These are phyloP conservation scores for Podosphaera xanthii DNA, from an alignment of 2,329 filamentous ascomycete genomes.

Conservation along the genomic window DNA sequence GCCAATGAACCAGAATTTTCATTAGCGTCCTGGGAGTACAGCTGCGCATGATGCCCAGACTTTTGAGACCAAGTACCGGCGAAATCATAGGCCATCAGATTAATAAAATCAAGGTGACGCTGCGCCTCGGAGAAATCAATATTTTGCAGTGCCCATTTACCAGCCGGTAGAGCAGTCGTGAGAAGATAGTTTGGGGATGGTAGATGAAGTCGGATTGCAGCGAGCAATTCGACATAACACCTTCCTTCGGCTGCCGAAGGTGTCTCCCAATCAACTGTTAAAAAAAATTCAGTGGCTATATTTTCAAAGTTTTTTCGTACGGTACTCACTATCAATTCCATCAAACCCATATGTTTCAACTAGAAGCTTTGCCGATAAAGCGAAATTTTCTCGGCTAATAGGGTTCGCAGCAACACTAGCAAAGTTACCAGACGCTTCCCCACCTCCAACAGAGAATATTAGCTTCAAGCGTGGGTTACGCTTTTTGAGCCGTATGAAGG, in stretches of 20 bases:
- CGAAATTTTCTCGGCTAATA: constrained; percentile 43
- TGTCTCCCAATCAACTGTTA: constrained; percentile 58
- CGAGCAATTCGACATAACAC: constrained; percentile 47
- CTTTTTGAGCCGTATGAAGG: constrained; percentile 49
- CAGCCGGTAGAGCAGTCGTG: constrained; percentile 49
- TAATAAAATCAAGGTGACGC: constrained; percentile 49
- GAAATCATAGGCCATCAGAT: constrained; percentile 65
- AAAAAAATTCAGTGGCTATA: not conserved
- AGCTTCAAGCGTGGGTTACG: constrained; percentile 48
- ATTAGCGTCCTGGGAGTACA: constrained; percentile 34
- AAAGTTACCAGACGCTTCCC: constrained; percentile 40
- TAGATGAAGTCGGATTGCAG: constrained; percentile 41
- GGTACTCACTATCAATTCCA: constrained; percentile 47
- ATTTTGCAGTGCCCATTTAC: constrained; percentile 38
- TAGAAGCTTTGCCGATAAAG: constrained; percentile 38
- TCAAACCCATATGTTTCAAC: constrained; percentile 50
- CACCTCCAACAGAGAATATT: constrained; percentile 57
- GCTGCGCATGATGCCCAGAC: constrained; percentile 54
- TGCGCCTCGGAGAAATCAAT: constrained; percentile 43
- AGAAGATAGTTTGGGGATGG: constrained; percentile 45
- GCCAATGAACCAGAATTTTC: constrained; percentile 43
- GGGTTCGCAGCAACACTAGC: constrained; percentile 40
- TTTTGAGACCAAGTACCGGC: constrained; percentile 44
- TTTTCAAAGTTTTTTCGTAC: not conserved
- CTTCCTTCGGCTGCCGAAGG: constrained; percentile 39